Percentiles rank a stretch among this genome's conserved stretches.
These are phyloP conservation scores for Starmera quercuum DNA, from an alignment of 805 yeast species.

Conservation along the genomic window DNA sequence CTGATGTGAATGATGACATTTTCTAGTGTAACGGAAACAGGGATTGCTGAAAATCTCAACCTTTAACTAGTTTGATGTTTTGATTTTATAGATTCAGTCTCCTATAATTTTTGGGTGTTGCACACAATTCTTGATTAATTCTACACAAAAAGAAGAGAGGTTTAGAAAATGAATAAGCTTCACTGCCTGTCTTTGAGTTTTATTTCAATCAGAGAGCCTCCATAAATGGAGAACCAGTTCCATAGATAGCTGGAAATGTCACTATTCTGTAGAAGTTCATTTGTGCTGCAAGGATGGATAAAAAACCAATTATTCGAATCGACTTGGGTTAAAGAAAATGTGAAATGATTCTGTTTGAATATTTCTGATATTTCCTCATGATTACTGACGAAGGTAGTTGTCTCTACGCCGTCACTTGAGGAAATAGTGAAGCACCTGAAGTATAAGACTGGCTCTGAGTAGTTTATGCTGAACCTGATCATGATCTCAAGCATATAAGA, in stretches of 20 bases:
- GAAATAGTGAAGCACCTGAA: neutral
- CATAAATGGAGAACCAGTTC: conserved; percentile 22
- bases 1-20: conserved; percentile 52
- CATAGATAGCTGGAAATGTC: conserved; percentile 14
- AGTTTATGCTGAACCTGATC: conserved; percentile 1
- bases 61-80: too few species aligned
- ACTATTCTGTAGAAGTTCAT: conserved; percentile 18
- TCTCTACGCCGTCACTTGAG: neutral
- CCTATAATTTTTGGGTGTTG: too few species aligned
- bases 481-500: too few species aligned
- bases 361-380: neutral
- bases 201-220: conserved; percentile 1
- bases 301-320: conserved; percentile 14
- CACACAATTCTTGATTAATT: neutral
- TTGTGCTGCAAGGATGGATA: conserved; percentile 36
- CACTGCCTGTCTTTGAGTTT: too few species aligned
- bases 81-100: too few species aligned
- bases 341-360: neutral
- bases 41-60: conserved; percentile 1
- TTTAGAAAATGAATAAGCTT: neutral
- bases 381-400: neutral
- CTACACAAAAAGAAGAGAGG: neutral
- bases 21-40: neutral
- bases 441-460: conserved; percentile 1
- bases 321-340: conserved; percentile 6